Percentiles rank a stretch among this genome's conserved stretches.
Evolutionary conservation across 345 rosid genomes (phyloP).

Genomic region (Zanthoxylum bungeanum): DNA sequence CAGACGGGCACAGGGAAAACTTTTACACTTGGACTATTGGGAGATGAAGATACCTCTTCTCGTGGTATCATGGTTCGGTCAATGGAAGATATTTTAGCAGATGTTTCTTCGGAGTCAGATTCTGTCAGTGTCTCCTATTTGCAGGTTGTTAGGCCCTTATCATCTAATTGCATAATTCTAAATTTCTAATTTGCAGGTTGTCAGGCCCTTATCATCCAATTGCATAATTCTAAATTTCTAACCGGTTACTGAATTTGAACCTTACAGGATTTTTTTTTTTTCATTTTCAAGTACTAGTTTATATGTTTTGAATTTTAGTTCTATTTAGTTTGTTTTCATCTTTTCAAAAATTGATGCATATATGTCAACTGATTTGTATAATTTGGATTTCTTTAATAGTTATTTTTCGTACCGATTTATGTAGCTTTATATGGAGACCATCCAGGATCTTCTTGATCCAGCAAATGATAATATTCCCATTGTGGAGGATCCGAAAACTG

Average conservation of each 20-base stretch:
- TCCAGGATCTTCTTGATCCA: conserved; percentile 96
- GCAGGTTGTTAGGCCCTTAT: conserved; percentile 52
- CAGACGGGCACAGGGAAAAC: conserved; percentile 99
- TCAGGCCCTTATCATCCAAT: conserved; percentile 1
- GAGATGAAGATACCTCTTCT: conserved; percentile 88
- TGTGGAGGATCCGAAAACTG: conserved; percentile 92
- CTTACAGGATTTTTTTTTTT: background rate
- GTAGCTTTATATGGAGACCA: conserved; percentile 97
- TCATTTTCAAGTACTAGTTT: background rate
- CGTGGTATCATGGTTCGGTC: conserved; percentile 99
- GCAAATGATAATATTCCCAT: conserved; percentile 85
- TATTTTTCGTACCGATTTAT: conserved; percentile 9
- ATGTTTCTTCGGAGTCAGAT: conserved; percentile 69
- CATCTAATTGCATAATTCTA: background rate
- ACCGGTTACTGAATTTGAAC: conserved; percentile 18
- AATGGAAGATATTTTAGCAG: conserved; percentile 86
- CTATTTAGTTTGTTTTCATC: background rate
- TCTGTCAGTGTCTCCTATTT: conserved; percentile 81
- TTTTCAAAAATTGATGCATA: background rate
- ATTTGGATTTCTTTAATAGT: background rate
- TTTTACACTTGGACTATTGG: conserved; percentile 85
- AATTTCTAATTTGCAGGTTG: conserved; percentile 96
- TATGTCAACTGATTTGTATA: background rate
- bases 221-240: background rate
- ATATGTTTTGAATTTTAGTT: background rate